Evolutionary conservation across 441 rosid genomes (phyloP).

Genomic region (Pelargonium cotyledonis): DNA sequence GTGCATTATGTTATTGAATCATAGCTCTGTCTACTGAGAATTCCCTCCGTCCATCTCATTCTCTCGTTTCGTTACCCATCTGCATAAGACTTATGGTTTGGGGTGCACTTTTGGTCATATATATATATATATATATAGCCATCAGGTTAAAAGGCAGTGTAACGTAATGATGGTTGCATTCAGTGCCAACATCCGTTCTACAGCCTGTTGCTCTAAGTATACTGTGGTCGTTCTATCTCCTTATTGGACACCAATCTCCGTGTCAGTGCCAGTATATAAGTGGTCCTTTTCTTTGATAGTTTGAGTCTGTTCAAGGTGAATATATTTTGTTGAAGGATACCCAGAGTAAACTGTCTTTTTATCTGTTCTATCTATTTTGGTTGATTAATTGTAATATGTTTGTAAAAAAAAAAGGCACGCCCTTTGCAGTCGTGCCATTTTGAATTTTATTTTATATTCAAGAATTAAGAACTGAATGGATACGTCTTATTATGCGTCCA

Average conservation of each 20-base stretch:
- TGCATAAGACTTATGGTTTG: background rate
- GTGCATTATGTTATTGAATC: background rate
- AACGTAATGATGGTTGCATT: background rate
- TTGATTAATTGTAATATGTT: background rate
- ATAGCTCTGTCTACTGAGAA: background rate
- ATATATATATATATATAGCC: background rate
- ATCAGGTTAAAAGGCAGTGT: background rate
- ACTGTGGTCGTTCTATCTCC: no score
- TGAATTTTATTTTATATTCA: no score
- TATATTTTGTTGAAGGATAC: background rate
- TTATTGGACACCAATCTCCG: background rate
- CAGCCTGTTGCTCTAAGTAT: no score
- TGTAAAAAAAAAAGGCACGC: background rate
- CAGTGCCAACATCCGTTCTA: background rate
- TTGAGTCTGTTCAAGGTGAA: background rate
- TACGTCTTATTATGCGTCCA: slow-evolving; percentile 2
- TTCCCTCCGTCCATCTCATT: no score
- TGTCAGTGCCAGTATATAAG: background rate
- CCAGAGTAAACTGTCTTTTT: background rate
- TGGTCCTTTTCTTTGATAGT: background rate
- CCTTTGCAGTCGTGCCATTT: background rate
- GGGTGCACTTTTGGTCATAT: background rate
- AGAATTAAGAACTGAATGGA: background rate
- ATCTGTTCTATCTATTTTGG: background rate
- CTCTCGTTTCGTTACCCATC: background rate